Evolutionary conservation across 2,329 filamentous ascomycete genomes (phyloP).

Genomic region (Alternaria burnsii): DNA sequence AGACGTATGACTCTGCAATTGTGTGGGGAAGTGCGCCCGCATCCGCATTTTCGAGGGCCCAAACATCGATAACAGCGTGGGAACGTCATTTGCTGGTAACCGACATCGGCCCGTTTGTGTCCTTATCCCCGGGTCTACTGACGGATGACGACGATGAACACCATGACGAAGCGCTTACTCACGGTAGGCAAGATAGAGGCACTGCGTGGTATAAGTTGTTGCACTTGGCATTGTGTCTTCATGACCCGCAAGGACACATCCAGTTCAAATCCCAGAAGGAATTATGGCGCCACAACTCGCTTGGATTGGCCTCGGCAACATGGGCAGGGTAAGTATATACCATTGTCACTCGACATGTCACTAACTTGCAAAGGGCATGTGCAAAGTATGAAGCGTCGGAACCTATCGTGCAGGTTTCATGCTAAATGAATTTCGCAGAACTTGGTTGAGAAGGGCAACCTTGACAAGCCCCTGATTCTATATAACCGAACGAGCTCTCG

Average conservation of each 20-base stretch:
- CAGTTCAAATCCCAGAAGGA: conserved; percentile 1
- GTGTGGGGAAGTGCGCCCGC: conserved; percentile 13
- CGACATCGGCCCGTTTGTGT: conserved; percentile 21
- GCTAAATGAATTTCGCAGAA: conserved; percentile 60
- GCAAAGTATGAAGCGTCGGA: conserved; percentile 50
- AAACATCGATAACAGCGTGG: conserved; percentile 12
- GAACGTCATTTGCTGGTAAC: conserved; percentile 28
- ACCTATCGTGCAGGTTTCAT: not conserved
- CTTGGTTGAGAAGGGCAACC: conserved; percentile 77
- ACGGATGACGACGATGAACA: conserved; percentile 7
- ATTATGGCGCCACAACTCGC: conserved; percentile 65
- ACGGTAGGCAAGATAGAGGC: not conserved
- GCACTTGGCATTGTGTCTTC: not conserved
- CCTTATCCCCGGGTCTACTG: conserved; percentile 8
- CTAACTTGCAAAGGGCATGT: conserved; percentile 71
- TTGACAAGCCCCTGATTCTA: conserved; percentile 75
- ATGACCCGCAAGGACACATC: not conserved
- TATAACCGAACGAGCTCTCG: conserved; percentile 80
- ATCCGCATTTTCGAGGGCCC: conserved; percentile 4
- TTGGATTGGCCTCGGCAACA: conserved; percentile 88
- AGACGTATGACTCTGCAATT: conserved; percentile 15
- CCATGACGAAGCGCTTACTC: conserved; percentile 10
- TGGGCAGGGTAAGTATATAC: conserved; percentile 72
- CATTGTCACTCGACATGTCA: conserved; percentile 4
- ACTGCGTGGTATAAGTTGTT: not conserved